phyloP scores from a whole-genome alignment of 2,329 filamentous ascomycete species.

The Stagonosporopsis chrysanthemi region DNA sequence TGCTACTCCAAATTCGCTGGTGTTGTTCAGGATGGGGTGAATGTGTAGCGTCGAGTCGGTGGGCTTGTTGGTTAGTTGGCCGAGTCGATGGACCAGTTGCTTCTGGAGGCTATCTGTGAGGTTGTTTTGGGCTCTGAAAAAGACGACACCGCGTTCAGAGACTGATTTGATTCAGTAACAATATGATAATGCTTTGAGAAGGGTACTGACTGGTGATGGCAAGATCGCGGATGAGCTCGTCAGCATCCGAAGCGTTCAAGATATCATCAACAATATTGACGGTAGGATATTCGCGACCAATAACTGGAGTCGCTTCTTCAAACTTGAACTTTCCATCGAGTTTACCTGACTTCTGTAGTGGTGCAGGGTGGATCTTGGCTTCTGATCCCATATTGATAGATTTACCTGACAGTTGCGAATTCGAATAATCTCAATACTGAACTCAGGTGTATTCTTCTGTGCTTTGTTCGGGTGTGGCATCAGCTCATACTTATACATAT shows the following conservation, averaged over 20 bases:
- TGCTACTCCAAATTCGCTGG: slow-evolving; percentile 34
- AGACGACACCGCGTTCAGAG: slow-evolving; percentile 62
- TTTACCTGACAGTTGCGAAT: too few relatives aligned
- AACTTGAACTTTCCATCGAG: slow-evolving; percentile 25
- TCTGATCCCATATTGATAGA: slow-evolving; percentile 2
- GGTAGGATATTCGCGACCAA: slow-evolving; percentile 68
- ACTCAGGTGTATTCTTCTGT: too few relatives aligned
- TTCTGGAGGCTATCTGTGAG: slow-evolving; percentile 62
- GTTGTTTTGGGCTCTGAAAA: slow-evolving; percentile 61
- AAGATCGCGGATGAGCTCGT: slow-evolving; percentile 70
- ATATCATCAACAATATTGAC: slow-evolving; percentile 67
- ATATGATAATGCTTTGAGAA: neutral
- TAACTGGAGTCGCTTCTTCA: slow-evolving; percentile 65
- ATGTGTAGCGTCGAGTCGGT: slow-evolving; percentile 65
- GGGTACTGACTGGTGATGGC: slow-evolving; percentile 52
- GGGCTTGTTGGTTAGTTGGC: slow-evolving; percentile 57
- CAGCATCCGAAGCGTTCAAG: slow-evolving; percentile 67
- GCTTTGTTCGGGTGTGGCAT: too few relatives aligned
- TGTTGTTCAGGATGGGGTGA: slow-evolving; percentile 59
- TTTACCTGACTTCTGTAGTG: slow-evolving; percentile 22
- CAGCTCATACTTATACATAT: neutral
- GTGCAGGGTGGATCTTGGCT: slow-evolving; percentile 7
- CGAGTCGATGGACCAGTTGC: slow-evolving; percentile 59
- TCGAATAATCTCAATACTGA: too few relatives aligned
- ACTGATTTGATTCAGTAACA: slow-evolving; percentile 5